These are phyloP conservation scores for Candida coleopterorum DNA, from an alignment of 805 yeast species.

Conservation along the genomic window DNA sequence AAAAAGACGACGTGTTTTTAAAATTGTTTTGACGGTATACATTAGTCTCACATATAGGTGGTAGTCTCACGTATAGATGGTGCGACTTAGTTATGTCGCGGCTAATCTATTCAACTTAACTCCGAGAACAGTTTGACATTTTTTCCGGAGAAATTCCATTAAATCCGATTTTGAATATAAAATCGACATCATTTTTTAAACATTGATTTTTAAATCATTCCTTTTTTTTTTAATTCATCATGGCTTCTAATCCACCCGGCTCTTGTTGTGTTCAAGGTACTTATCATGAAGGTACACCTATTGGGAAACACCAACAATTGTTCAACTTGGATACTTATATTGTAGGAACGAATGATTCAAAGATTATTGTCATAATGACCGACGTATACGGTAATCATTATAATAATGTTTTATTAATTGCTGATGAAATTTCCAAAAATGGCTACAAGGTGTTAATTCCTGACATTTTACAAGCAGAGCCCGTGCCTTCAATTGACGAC, in stretches of 20 bases:
- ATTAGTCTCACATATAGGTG: no score
- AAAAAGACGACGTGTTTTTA: no score
- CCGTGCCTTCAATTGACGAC: slow-evolving; percentile 14
- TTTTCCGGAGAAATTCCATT: no score
- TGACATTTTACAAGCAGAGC: slow-evolving; percentile 61
- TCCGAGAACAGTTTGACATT: no score
- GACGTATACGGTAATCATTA: slow-evolving; percentile 65
- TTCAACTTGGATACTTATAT: slow-evolving; percentile 38
- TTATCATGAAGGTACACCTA: slow-evolving; percentile 48
- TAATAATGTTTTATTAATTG: slow-evolving; percentile 56
- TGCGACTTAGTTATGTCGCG: no score
- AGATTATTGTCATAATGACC: slow-evolving; percentile 57
- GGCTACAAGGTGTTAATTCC: slow-evolving; percentile 63
- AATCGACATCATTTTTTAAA: no score
- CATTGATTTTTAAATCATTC: no score
- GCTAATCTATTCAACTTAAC: no score
- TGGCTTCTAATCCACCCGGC: slow-evolving; percentile 51
- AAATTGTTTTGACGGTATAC: no score
- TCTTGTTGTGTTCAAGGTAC: slow-evolving; percentile 41
- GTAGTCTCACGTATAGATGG: no score
- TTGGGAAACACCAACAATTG: slow-evolving; percentile 38
- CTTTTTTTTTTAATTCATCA: no score
- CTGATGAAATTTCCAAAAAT: slow-evolving; percentile 64
- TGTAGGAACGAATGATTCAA: slow-evolving; percentile 30
- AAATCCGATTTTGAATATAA: no score